Evolutionary conservation across 768 basidiomycete genomes (phyloP).

Genomic region (Lactifluus echinatus): DNA sequence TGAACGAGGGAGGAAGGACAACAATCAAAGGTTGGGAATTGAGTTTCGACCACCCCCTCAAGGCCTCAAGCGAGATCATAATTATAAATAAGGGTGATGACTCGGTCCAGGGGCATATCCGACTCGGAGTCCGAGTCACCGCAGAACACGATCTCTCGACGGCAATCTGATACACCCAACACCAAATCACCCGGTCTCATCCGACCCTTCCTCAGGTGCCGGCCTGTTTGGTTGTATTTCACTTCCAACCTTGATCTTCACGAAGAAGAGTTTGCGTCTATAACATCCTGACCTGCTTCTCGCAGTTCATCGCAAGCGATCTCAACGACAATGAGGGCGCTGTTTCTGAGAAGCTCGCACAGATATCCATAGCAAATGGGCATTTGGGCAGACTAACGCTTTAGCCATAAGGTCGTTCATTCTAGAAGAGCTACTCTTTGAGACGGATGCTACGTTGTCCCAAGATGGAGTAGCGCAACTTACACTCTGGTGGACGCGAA

Average conservation of each 20-base stretch:
- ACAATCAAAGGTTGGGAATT: too few species aligned
- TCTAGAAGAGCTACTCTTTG: constrained; percentile 40
- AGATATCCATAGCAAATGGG: constrained; percentile 32
- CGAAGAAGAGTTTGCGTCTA: constrained; percentile 9
- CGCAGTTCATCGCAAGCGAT: constrained; percentile 34
- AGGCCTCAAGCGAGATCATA: too few species aligned
- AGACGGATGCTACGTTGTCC: constrained; percentile 43
- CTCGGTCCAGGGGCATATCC: too few species aligned
- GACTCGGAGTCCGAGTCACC: too few species aligned
- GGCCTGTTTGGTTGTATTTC: constrained; percentile 32
- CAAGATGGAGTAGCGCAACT: too few species aligned
- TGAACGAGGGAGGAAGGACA: too few species aligned
- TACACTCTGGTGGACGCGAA: too few species aligned
- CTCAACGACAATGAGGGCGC: constrained; percentile 32
- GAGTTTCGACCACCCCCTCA: too few species aligned
- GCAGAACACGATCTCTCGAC: too few species aligned
- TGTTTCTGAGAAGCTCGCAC: constrained; percentile 30
- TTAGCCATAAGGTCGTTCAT: too few species aligned
- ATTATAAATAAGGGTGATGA: too few species aligned
- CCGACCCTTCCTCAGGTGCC: constrained; percentile 33
- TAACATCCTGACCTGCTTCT: constrained; percentile 29
- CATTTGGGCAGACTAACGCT: constrained; percentile 15
- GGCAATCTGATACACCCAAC: background rate
- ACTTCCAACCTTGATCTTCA: constrained; percentile 3
- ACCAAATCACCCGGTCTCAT: constrained; percentile 24